Base-by-base conservation (phyloP, 129 eudicot species). In the Heracleum sosnowskyi region DNA sequence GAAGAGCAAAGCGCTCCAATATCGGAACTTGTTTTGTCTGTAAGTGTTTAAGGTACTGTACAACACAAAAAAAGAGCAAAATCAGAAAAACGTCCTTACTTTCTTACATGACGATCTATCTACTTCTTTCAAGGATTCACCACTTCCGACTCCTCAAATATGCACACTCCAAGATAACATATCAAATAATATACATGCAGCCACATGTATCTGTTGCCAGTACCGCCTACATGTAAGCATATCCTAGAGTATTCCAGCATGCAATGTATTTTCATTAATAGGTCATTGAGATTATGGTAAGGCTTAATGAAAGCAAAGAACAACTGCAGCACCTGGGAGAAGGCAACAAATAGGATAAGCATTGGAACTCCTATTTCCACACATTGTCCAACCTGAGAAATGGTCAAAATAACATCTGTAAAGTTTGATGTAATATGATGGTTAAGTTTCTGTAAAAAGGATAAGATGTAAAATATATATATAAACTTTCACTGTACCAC, bases 351-450 rank as follows among this genome's bases (percentile, higher is more conserved):
- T 73, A 96, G 86, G 69, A 96, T 81, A 51, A 96, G 87, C 97
- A 90, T 92, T 0, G 99, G 99, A 81, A 96, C 79, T 72, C 99
- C 97, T 79, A 96, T 90, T 80, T 96, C 99, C 78, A 96, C 99
- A 40, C 99, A 96, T 34, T 92, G 76, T 66, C 99, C 99, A 51
- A 86, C 97, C 99, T 96, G 82, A 29, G 79, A 16, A 84, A 78
- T 73, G 51, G 70, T 79, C 70, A 76, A 33, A 22, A 22, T 10
- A 57, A 15, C 80, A 68, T 29, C 7, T 34, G 66, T 31, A 24
- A 18, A 24, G 20, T 33, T 16, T 76, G 39, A 15, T 11, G 26
- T 29, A 26, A 82, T 41, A 33, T n/a, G 41, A 72, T 40, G n/a
- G 20, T 10, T 10, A 16, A 3, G n/a, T 26, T 20, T 42, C 12